These are phyloP conservation scores for Lepidopterella palustris DNA, from an alignment of 495 filamentous ascomycete genomes.

Conservation along the genomic window DNA sequence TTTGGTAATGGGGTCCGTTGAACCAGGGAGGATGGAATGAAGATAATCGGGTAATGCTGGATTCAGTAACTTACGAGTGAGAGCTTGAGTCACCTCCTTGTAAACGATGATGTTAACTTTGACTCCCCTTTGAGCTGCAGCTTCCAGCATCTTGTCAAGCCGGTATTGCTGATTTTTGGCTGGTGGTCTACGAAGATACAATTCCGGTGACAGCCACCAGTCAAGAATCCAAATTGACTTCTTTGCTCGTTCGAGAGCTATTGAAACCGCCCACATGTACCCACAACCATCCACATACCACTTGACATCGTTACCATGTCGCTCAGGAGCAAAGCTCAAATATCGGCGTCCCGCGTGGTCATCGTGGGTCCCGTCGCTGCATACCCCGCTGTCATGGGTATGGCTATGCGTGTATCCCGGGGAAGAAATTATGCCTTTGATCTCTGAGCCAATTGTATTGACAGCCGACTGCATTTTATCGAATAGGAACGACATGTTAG, in stretches of 20 bases:
- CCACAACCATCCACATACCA: conserved; percentile 92
- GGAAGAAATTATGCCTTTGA: conserved; percentile 43
- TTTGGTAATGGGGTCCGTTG: conserved; percentile 37
- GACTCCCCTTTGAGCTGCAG: conserved; percentile 82
- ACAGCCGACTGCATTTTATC: conserved; percentile 52
- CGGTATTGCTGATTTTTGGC: conserved; percentile 77
- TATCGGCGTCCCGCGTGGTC: conserved; percentile 57
- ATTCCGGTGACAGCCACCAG: conserved; percentile 88
- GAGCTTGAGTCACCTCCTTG: conserved; percentile 75
- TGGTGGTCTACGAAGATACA: conserved; percentile 83
- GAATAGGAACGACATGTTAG: conserved; percentile 45
- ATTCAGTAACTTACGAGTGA: conserved; percentile 65
- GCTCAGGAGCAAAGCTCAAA: conserved; percentile 70
- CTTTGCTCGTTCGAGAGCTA: conserved; percentile 73
- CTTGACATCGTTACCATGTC: conserved; percentile 62
- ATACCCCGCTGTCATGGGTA: conserved; percentile 46
- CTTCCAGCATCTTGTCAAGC: conserved; percentile 80
- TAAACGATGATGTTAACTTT: conserved; percentile 88
- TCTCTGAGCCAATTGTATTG: conserved; percentile 44
- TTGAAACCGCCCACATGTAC: conserved; percentile 86
- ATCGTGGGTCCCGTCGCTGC: conserved; percentile 40
- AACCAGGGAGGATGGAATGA: conserved; percentile 38
- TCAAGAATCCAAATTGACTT: conserved; percentile 91
- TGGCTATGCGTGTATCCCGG: conserved; percentile 36
- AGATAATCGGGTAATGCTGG: conserved; percentile 40